These are phyloP conservation scores for Phytophthora crassamura DNA, from an alignment of 352 stramenopile genomes.

Conservation along the genomic window DNA sequence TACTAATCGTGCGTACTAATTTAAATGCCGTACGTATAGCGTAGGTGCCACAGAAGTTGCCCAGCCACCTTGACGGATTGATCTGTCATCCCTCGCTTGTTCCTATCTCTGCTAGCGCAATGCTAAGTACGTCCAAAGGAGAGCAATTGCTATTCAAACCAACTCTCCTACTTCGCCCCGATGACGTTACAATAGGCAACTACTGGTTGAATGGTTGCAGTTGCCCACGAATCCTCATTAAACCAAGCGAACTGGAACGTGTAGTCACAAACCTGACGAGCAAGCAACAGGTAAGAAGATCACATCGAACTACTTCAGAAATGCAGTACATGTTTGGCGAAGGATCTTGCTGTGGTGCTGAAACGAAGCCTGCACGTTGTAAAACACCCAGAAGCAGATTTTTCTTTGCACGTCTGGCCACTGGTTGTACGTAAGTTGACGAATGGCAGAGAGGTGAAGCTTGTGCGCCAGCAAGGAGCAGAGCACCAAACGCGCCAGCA, in stretches of 20 bases:
- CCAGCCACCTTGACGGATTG: too few species aligned
- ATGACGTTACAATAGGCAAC: too few species aligned
- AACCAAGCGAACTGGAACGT: slow-evolving; percentile 35
- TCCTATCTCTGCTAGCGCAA: too few species aligned
- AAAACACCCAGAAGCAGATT: slow-evolving; percentile 43
- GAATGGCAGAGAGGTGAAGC: slow-evolving; percentile 22
- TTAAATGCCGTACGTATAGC: too few species aligned
- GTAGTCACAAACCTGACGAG: slow-evolving; percentile 25
- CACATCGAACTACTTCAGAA: not conserved
- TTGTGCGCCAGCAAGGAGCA: slow-evolving; percentile 11
- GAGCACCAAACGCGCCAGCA: slow-evolving; percentile 16
- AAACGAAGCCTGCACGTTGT: slow-evolving; percentile 29
- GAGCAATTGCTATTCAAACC: too few species aligned
- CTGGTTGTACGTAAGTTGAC: slow-evolving; percentile 40
- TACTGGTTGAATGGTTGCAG: too few species aligned
- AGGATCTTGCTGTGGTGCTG: slow-evolving; percentile 30
- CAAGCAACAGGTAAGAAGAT: not conserved
- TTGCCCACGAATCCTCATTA: slow-evolving; percentile 1
- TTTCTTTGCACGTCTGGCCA: slow-evolving; percentile 34
- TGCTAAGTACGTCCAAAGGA: too few species aligned
- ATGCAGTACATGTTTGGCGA: too few species aligned
- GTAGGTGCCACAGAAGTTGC: too few species aligned
- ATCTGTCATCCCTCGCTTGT: too few species aligned
- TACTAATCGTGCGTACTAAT: too few species aligned
- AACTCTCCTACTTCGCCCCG: too few species aligned